Evolutionary conservation across 192 early-diverging fungal genomes (phyloP), one percentile per base, ranked within the genome.

Genomic region (Powellomyces hirtus): DNA sequence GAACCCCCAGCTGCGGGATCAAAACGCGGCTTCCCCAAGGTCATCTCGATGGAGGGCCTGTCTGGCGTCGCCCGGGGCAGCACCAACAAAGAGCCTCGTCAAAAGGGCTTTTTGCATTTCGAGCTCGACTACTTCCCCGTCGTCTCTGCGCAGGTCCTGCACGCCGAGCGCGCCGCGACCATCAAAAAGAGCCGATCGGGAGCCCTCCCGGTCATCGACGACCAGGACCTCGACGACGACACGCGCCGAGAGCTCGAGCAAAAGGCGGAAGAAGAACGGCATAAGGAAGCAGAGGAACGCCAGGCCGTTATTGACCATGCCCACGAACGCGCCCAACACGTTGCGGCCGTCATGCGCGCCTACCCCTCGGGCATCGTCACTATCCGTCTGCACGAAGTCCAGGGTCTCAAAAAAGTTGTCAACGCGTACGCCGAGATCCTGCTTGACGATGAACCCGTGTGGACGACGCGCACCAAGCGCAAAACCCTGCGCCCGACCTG

Each of bases 331-430:
- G 45, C 11, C 38, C 18, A 49, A 49, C 53, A 30, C 26, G 45
- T 64, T 31, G 38, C 29, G 2, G 34, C 64, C 7, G 34, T 73
- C 16, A 14, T 73, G 2, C 24, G 59, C n/a, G 16, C 38, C 24
- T 60, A 70, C 38, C 71, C 77, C 55, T 77, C 85, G 27, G 88
- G 88, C 42, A 80, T 89, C 20, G 46, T 89, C 22, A 40, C 73
- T 10, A 61, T 88, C 29, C 77, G 69, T 18, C 45, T 89, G 20
- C 79, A 83, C 59, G 70, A 76, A 33, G 77, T 60, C 18, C 61
- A 77, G 37, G 66, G 59, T 22, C 55, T 78, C 62, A 13, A 29
- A 38, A 4, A 46, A 38, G 50, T 51, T 38, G 38, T 38, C 58
- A 72, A 73, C 20, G 71, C 49, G 0, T 80, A 77, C 22, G 77